Evolutionary conservation across 176 grass and related monocot genomes (phyloP).

Genomic region (Olyra latifolia): DNA sequence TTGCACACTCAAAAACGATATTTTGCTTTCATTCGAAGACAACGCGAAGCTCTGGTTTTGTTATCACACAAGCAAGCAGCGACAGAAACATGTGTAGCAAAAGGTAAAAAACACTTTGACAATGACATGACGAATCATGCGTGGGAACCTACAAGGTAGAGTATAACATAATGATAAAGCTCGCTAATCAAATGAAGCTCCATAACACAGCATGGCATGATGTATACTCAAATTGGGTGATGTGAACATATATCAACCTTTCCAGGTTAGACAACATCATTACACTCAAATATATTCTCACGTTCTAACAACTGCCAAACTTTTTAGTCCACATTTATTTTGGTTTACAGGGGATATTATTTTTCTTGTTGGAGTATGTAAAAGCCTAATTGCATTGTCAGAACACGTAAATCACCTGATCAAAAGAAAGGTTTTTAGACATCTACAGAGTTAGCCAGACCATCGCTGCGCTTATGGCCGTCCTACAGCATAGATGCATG

Average conservation of each 20-base stretch:
- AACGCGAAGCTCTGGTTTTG: not conserved
- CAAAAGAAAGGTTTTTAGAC: not conserved
- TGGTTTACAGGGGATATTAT: not conserved
- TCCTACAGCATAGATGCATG: not conserved
- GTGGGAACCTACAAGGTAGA: not conserved
- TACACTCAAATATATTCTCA: not conserved
- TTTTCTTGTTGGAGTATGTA: not conserved
- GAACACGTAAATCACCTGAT: not conserved
- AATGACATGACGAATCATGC: not conserved
- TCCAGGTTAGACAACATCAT: not conserved
- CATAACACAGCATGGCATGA: not conserved
- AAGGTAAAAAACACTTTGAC: not conserved
- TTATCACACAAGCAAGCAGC: not conserved
- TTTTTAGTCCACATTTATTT: not conserved
- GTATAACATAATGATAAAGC: not conserved
- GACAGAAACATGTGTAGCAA: not conserved
- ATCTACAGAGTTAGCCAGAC: not conserved
- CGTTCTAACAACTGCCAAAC: not conserved
- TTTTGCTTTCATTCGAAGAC: not conserved
- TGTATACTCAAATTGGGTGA: not conserved
- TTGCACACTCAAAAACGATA: not conserved
- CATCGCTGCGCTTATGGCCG: not conserved
- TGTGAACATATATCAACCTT: not conserved
- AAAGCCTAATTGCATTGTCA: not conserved
- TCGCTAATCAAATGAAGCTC: not conserved